Percentiles rank a stretch among this genome's conserved stretches.
Evolutionary conservation across 352 stramenopile genomes (phyloP).

Genomic region (Pythium brachiatum): DNA sequence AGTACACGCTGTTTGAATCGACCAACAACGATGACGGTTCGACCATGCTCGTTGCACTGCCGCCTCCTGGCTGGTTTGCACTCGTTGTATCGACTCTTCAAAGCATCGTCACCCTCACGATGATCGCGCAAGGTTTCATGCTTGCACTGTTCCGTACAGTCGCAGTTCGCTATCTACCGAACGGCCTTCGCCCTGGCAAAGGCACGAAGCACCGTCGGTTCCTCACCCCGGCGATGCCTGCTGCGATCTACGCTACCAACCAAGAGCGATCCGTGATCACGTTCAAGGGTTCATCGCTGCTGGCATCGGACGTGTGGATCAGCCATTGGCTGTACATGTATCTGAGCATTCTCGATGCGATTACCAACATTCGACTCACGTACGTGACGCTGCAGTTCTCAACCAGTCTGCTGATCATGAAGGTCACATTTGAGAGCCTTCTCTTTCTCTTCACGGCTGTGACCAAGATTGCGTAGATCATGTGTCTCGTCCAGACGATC

Average conservation of each 20-base stretch:
- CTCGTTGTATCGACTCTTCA: slow-evolving; percentile 34
- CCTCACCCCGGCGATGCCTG: slow-evolving; percentile 39
- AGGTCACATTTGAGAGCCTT: slow-evolving; percentile 43
- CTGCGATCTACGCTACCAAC: slow-evolving; percentile 31
- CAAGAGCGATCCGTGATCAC: slow-evolving; percentile 37
- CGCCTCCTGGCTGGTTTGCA: slow-evolving; percentile 37
- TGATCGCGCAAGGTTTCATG: slow-evolving; percentile 40
- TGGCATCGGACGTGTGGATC: slow-evolving; percentile 58
- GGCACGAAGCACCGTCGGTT: slow-evolving; percentile 30
- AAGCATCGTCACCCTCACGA: slow-evolving; percentile 37
- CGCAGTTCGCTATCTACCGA: slow-evolving; percentile 41
- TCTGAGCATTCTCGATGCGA: slow-evolving; percentile 45
- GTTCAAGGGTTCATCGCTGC: slow-evolving; percentile 47
- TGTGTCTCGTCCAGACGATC: slow-evolving; percentile 46
- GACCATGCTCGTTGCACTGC: slow-evolving; percentile 39
- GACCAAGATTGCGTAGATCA: slow-evolving; percentile 50
- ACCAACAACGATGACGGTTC: slow-evolving; percentile 32
- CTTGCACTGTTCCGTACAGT: slow-evolving; percentile 33
- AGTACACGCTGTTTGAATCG: slow-evolving; percentile 42
- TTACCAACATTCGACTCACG: slow-evolving; percentile 41
- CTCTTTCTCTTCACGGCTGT: slow-evolving; percentile 48
- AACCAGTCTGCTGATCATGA: slow-evolving; percentile 45
- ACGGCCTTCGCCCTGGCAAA: slow-evolving; percentile 29
- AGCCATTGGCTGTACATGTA: slow-evolving; percentile 65
- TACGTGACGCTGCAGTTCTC: slow-evolving; percentile 43